Percentiles rank a stretch among this genome's conserved stretches.
These are phyloP conservation scores for Fusarium sp. DNA, from an alignment of 2,329 filamentous ascomycete genomes.

Conservation along the genomic window DNA sequence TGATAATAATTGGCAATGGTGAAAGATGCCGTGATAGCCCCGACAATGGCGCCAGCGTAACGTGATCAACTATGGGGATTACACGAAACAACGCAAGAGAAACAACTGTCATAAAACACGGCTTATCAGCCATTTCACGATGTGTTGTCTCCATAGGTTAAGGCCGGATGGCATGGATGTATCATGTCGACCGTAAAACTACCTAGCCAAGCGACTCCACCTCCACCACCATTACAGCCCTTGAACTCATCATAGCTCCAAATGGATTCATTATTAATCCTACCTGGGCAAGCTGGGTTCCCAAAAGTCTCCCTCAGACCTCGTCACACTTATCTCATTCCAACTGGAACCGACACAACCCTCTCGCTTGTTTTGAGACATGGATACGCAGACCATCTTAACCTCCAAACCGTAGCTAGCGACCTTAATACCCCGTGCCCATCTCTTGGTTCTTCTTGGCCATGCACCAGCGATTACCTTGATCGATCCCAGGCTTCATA, in stretches of 20 bases:
- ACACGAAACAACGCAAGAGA: background rate
- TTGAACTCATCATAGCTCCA: constrained; percentile 43
- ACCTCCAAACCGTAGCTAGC: background rate
- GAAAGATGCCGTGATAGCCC: constrained; percentile 11
- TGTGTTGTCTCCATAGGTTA: constrained; percentile 27
- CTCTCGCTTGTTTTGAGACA: constrained; percentile 32
- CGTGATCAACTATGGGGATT: background rate
- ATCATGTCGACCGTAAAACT: background rate
- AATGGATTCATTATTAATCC: constrained; percentile 44
- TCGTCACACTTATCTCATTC: constrained; percentile 47
- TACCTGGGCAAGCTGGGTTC: constrained; percentile 14
- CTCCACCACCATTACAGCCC: constrained; percentile 38
- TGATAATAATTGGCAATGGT: background rate
- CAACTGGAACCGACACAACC: constrained; percentile 25
- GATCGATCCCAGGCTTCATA: constrained; percentile 29
- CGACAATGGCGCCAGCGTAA: constrained; percentile 14
- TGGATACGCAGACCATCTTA: constrained; percentile 12
- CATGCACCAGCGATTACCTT: constrained; percentile 32
- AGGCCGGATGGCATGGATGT: constrained; percentile 14
- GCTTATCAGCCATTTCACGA: constrained; percentile 8
- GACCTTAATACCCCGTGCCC: constrained; percentile 3
- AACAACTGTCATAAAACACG: constrained; percentile 11
- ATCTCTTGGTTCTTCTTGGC: constrained; percentile 19
- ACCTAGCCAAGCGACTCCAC: constrained; percentile 33
- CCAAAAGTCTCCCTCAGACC: constrained; percentile 3